These are phyloP conservation scores for Erysimum cheiranthoides DNA, from an alignment of 345 rosid genomes.

Conservation along the genomic window DNA sequence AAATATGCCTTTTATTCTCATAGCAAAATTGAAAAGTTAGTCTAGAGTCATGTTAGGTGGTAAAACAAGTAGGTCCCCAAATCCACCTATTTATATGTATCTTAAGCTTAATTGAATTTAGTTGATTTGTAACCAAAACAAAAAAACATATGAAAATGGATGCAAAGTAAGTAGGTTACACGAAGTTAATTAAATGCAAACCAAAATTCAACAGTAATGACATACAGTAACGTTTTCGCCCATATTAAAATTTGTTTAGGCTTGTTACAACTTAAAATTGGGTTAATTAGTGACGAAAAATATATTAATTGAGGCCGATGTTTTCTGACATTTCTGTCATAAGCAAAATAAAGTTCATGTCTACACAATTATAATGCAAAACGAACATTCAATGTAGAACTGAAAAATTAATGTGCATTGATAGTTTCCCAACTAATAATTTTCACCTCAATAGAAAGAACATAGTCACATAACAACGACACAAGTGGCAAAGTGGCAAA, in stretches of 20 bases:
- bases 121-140: not conserved
- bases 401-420: conserved; percentile 11
- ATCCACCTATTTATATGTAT: conserved; percentile 36
- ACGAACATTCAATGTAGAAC: not conserved
- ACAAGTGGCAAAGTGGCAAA: not conserved
- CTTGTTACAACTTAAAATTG: conserved; percentile 24
- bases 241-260: conserved; percentile 22
- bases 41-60: conserved; percentile 44
- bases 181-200: conserved; percentile 36
- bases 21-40: conserved; percentile 33
- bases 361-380: not conserved
- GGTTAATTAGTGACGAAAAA: not conserved
- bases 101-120: conserved; percentile 1
- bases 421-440: conserved; percentile 28
- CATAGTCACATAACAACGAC: not conserved
- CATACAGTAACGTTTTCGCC: conserved; percentile 31
- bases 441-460: conserved; percentile 2
- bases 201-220: conserved; percentile 28
- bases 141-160: conserved; percentile 30
- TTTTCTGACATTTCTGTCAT: conserved; percentile 29
- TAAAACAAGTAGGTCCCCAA: conserved; percentile 34
- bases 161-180: conserved; percentile 43
- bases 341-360: conserved; percentile 1
- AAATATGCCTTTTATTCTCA: conserved; percentile 40
- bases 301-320: not conserved